Evolutionary conservation across 768 basidiomycete species (phyloP).

Genomic region (Tulasnella calospora): DNA sequence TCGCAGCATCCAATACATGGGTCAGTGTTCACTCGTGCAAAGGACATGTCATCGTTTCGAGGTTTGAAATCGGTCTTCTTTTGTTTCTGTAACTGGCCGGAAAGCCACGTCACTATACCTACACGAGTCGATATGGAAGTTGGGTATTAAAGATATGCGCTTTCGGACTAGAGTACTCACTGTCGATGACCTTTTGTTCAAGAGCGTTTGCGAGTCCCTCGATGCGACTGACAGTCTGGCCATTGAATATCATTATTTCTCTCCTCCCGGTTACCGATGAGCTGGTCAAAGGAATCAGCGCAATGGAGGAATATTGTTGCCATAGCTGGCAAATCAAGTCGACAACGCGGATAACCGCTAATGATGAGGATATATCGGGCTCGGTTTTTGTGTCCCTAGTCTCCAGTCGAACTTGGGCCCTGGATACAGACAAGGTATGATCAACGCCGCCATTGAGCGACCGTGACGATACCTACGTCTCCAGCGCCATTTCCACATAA

Average conservation of each 20-base stretch:
- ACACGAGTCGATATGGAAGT: background rate
- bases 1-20: constrained; percentile 86
- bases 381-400: constrained; percentile 69
- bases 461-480: constrained; percentile 63
- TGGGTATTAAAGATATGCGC: background rate
- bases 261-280: constrained; percentile 81
- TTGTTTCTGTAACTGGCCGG: constrained; percentile 76
- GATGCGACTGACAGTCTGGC: constrained; percentile 75
- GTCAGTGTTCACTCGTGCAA: constrained; percentile 90
- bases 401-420: constrained; percentile 67
- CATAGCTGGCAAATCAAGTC: constrained; percentile 93
- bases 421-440: constrained; percentile 34
- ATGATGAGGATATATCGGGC: constrained; percentile 59
- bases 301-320: constrained; percentile 93
- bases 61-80: constrained; percentile 97
- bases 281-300: constrained; percentile 76
- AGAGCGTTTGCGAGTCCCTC: constrained; percentile 78
- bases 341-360: constrained; percentile 61
- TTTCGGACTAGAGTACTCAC: constrained; percentile 42
- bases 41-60: constrained; percentile 89
- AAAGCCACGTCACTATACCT: constrained; percentile 74
- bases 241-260: constrained; percentile 91
- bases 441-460: background rate
- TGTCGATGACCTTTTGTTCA: constrained; percentile 74
- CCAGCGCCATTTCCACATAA: constrained; percentile 87